phyloP scores from a whole-genome alignment of 257 asterid genomes.

The Linaria vulgaris region DNA sequence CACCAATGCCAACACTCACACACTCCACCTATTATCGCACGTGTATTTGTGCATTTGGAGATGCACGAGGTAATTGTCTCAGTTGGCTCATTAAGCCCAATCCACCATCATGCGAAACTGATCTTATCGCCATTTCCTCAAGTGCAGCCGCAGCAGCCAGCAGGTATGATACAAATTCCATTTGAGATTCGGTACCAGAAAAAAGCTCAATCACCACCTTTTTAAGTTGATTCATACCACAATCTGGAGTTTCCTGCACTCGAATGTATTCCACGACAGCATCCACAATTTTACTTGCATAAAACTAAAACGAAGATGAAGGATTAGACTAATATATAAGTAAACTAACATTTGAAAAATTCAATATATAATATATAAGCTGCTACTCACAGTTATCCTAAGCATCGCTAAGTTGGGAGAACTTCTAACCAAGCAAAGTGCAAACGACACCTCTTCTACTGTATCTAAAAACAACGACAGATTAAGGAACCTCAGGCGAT shows the following conservation, averaged over 20 bases:
- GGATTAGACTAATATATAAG: background rate
- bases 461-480: conserved; percentile 12
- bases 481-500: background rate
- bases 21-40: no score
- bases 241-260: background rate
- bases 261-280: background rate
- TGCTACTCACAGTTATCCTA: background rate
- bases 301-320: conserved; percentile 7
- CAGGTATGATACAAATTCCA: background rate
- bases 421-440: background rate
- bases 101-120: background rate
- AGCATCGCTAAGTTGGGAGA: background rate
- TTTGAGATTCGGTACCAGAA: background rate
- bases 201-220: background rate
- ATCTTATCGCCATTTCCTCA: background rate
- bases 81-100: background rate
- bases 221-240: background rate
- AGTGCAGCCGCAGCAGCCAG: conserved; percentile 1
- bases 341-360: no score
- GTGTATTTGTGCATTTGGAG: background rate
- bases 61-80: background rate
- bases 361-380: no score
- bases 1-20: no score
- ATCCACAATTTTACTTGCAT: background rate
- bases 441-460: conserved; percentile 12